Evolutionary conservation across 129 eudicot species (phyloP), one percentile per base, ranked within the genome.

Genomic region (Apium graveolens): DNA sequence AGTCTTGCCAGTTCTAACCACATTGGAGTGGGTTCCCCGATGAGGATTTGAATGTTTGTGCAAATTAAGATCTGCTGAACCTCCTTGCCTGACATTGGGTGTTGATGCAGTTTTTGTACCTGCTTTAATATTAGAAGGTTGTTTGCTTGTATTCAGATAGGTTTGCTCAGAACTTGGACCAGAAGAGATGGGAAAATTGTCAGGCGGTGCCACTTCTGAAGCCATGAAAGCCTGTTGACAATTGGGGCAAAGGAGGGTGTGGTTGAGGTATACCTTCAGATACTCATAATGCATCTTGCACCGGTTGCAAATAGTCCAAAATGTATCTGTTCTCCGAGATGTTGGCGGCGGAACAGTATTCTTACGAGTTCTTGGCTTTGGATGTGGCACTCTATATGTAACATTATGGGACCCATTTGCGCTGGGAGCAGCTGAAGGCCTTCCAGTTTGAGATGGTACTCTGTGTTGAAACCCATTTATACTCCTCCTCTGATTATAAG

Each of bases 261-360:
- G 81, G 84, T 95, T 95, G 41, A 90, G 92, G 80, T 91, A 95
- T 20, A 78, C 31, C 68, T 86, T 90, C 17, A 91, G 87, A 76
- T 91, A 95, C 84, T 95, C 98, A 46, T 95, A 95, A 86, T 95
- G 93, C 93, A 95, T 91, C 74, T 86, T 91, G 85, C 98, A 95
- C 34, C 85, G 69, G 80, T 84, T 86, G 75, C 98, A 95, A 41
- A 88, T 84, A 20, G 98, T 95, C 98, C 98, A 95, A 48, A 95
- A 95, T 49, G 98, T 89, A 71, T 90, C 92, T 17, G 51, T 82
- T 55, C 93, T 90, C 12, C 81, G 80, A 85, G 39, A 48, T 53
- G 84, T 78, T 37, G 89, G 78, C 77, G 86, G 81, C 32, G 75
- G 85, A 76, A 32, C 78, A 11, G 41, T 39, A 81, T 68, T 85